A percentile compares a stretch with the other conserved stretches of the same genome.
These are phyloP conservation scores for Leishmania aethiopica DNA, from an alignment of 208 protist species.

Conservation along the genomic window DNA sequence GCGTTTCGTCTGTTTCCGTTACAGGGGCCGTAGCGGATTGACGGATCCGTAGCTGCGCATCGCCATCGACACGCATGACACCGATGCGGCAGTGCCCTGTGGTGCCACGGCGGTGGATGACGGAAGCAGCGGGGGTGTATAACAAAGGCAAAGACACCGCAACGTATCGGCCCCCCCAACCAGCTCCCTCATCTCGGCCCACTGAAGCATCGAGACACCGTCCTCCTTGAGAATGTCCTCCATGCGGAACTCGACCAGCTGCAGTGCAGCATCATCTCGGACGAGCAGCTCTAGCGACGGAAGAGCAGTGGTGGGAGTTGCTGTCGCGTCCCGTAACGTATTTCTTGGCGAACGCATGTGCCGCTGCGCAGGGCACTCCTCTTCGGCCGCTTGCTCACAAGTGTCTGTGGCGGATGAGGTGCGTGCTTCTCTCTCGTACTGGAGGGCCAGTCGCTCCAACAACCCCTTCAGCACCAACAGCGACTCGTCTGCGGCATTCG, in stretches of 20 bases:
- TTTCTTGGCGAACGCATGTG: too few relatives aligned
- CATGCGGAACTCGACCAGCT: constrained; percentile 17
- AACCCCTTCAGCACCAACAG: constrained; percentile 47
- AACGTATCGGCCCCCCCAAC: constrained; percentile 16
- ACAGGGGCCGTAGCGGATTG: constrained; percentile 6
- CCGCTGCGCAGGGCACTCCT: neutral
- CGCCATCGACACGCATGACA: neutral
- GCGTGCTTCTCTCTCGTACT: neutral
- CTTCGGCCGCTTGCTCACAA: neutral
- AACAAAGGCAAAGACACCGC: constrained; percentile 16
- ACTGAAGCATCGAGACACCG: constrained; percentile 16
- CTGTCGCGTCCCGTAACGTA: neutral
- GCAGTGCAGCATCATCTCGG: constrained; percentile 15
- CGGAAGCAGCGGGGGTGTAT: constrained; percentile 11
- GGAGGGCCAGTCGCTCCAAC: constrained; percentile 43
- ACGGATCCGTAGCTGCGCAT: constrained; percentile 32
- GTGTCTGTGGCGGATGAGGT: neutral
- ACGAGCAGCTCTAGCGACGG: constrained; percentile 5
- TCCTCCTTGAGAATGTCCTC: constrained; percentile 33
- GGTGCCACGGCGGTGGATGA: neutral
- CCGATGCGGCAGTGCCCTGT: neutral
- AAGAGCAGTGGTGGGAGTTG: neutral
- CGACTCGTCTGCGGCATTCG: constrained; percentile 52
- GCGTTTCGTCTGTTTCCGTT: neutral
- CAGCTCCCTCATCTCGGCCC: constrained; percentile 14